These are phyloP conservation scores for Sporothrix humicola DNA, from an alignment of 2,329 filamentous ascomycete genomes.

Conservation along the genomic window DNA sequence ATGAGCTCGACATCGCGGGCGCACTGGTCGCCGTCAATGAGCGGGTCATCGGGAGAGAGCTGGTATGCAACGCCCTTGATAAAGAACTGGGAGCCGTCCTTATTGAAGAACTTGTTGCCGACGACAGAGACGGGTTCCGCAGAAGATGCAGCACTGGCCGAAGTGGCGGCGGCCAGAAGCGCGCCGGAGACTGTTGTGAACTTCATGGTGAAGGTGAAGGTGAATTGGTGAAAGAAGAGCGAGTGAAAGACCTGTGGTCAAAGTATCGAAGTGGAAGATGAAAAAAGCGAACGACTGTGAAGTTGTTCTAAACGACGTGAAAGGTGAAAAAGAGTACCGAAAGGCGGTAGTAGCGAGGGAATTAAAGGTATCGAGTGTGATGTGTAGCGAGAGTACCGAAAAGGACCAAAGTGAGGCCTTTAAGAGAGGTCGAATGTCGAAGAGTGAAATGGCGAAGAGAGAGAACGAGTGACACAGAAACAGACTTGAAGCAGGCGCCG, in stretches of 20 bases:
- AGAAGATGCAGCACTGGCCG: slow-evolving; percentile 28
- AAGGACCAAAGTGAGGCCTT: not conserved
- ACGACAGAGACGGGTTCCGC: slow-evolving; percentile 60
- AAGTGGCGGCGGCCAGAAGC: slow-evolving; percentile 44
- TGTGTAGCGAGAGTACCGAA: not conserved
- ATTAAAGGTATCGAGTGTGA: not conserved
- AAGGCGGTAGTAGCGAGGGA: not conserved
- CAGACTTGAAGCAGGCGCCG: not conserved
- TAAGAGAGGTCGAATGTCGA: slow-evolving; percentile 3
- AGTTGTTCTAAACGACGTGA: not conserved
- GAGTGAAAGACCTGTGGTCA: not conserved
- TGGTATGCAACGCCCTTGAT: slow-evolving; percentile 74
- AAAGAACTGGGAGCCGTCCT: slow-evolving; percentile 82
- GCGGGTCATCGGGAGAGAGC: slow-evolving; percentile 69
- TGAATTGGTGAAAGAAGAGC: not conserved
- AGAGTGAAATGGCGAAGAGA: not conserved
- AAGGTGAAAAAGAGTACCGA: not conserved
- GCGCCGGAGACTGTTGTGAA: slow-evolving; percentile 45
- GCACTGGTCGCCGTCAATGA: slow-evolving; percentile 78
- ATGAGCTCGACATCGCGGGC: slow-evolving; percentile 75
- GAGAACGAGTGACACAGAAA: slow-evolving; percentile 27
- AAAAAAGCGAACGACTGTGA: not conserved
- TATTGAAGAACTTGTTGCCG: slow-evolving; percentile 85
- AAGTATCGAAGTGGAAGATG: not conserved
- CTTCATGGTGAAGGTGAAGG: slow-evolving; percentile 46